phyloP scores from a whole-genome alignment of 768 basidiomycete species.

The Pulveroboletus sp. region DNA sequence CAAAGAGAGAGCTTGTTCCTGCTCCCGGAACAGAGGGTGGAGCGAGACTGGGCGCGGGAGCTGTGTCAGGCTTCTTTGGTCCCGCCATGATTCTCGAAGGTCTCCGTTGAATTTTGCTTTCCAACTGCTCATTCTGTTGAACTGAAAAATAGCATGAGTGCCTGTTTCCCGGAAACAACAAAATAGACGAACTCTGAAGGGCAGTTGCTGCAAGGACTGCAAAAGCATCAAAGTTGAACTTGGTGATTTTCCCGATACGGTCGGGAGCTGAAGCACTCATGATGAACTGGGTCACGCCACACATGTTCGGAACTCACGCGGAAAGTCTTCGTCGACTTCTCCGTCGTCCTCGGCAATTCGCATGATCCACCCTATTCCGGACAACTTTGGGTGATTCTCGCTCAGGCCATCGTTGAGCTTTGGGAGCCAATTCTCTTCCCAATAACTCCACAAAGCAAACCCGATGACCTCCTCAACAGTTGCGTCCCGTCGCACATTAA shows the following conservation, averaged over 20 bases:
- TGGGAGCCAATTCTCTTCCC: slow-evolving; percentile 84
- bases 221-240: slow-evolving; percentile 89
- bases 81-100: slow-evolving; percentile 64
- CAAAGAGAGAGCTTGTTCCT: slow-evolving; percentile 45
- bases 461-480: slow-evolving; percentile 96
- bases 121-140: slow-evolving; percentile 77
- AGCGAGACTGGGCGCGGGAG: slow-evolving; percentile 36
- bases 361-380: slow-evolving; percentile 88
- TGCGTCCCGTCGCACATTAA: slow-evolving; percentile 82
- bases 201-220: slow-evolving; percentile 78
- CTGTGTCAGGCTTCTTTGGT: slow-evolving; percentile 56
- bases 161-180: neutral
- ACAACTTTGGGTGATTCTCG: slow-evolving; percentile 65
- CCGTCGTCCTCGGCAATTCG: slow-evolving; percentile 96
- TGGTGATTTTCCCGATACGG: slow-evolving; percentile 76
- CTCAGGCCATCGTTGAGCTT: slow-evolving; percentile 65
- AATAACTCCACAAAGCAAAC: slow-evolving; percentile 87
- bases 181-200: slow-evolving; percentile 54
- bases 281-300: neutral
- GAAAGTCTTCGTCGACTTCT: slow-evolving; percentile 98
- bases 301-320: slow-evolving; percentile 57
- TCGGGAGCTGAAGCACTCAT: slow-evolving; percentile 71
- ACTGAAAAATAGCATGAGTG: slow-evolving; percentile 34
- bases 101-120: slow-evolving; percentile 77
- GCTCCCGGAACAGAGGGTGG: slow-evolving; percentile 38